A percentile compares a stretch with the other conserved stretches of the same genome.
Conservation (phyloP, 768 basidiomycete species). For the Lentinula sp. region DNA sequence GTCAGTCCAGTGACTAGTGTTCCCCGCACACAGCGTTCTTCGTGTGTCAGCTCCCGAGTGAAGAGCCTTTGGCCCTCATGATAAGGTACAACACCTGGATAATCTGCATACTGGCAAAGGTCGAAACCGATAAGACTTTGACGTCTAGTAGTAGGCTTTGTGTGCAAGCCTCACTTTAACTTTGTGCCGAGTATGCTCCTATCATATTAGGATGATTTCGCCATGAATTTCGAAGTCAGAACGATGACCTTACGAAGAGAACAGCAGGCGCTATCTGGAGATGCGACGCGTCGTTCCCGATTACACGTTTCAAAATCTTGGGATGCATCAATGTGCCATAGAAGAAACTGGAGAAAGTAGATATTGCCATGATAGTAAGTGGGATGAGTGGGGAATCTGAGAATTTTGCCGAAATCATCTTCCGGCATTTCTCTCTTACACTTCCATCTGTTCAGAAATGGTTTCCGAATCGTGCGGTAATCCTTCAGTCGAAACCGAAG, state of each 20-base stretch:
- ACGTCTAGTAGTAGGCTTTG: neutral
- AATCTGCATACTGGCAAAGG: constrained; percentile 53
- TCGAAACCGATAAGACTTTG: neutral
- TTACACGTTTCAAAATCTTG: constrained; percentile 69
- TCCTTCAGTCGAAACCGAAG: constrained; percentile 51
- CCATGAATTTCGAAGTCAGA: neutral
- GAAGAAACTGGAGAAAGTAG: constrained; percentile 53
- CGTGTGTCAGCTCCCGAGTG: constrained; percentile 39
- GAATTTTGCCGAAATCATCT: neutral
- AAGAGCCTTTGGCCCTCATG: constrained; percentile 41
- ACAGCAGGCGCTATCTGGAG: constrained; percentile 71
- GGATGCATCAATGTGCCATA: constrained; percentile 93
- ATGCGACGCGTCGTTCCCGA: constrained; percentile 58
- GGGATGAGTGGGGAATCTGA: neutral
- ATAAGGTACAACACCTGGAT: constrained; percentile 76
- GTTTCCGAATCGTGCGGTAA: constrained; percentile 50
- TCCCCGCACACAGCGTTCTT: constrained; percentile 72
- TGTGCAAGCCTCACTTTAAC: constrained; percentile 43
- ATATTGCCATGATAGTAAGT: neutral
- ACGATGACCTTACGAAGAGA: constrained; percentile 46
- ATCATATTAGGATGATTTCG: neutral
- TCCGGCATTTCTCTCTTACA: neutral
- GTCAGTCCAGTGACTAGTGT: constrained; percentile 73
- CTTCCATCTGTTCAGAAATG: neutral
- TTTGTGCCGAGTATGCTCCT: constrained; percentile 81